Base-by-base conservation (phyloP, 441 rosid species). In the Euphorbia schlechtendalii region DNA sequence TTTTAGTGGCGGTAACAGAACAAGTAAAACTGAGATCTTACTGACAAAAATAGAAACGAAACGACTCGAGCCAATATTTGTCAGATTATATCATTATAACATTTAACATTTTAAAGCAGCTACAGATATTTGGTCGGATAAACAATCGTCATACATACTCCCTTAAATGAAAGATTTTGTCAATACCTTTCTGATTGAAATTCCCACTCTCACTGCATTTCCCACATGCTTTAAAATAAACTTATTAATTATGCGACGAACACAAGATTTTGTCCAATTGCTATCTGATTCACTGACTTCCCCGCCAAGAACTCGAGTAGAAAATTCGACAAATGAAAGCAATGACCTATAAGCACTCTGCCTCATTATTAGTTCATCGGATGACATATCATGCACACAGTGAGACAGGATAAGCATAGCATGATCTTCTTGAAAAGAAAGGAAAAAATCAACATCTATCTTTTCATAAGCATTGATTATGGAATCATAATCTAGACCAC, bases 401-500 rank as follows among this genome's bases (percentile, higher is more conserved):
- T 95, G 98, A 7, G 99, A 92, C 80, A 92, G 76, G 77, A 95
- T 68, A 66, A 87, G 76, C 73, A 80, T 68, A 8, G 83, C 78
- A 28, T 89, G 88, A 75, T 86, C 91, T 79, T 76, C 84, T 34
- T 74, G 74, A 38, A 81, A 55, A 61, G 80, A 74, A 43, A 34
- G 43, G 78, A 89, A 95, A 67, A 83, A 81, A 59, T 76, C 77
- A 55, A 74, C 65, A 56, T 77, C 68, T 73, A 95, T 85, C 70
- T 78, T 84, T 73, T 74, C 89, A 77, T 92, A 92, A 56, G 98
- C 90, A 75, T 68, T 70, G 64, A 79, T 68, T 59, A 95, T 77
- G 54, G 69, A 67, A 62, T 92, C 97, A 71, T 85, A 92, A 83
- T 95, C 99, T 72, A 92, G 93, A 67, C 80, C 96, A 63, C 78